Conservation (phyloP, 192 early-diverging fungal species). For the Podila verticillata region DNA sequence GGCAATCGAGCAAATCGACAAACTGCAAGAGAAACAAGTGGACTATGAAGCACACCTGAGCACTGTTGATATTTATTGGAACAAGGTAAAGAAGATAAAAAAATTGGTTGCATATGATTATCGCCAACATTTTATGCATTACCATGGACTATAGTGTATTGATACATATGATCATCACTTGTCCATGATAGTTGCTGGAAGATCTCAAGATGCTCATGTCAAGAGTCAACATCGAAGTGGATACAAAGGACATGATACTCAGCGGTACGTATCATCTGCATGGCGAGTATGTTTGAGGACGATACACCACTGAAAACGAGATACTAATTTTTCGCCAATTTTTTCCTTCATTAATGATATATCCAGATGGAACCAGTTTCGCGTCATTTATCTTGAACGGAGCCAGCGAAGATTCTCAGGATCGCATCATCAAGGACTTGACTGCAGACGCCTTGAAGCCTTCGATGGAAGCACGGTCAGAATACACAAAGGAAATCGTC, state of each 20-base stretch:
- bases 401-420: constrained; percentile 4
- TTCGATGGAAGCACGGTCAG: constrained; percentile 17
- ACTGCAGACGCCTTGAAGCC: constrained; percentile 18
- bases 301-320: too few species aligned
- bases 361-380: constrained; percentile 25
- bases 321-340: not conserved
- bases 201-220: constrained; percentile 39
- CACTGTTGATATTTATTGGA: constrained; percentile 62
- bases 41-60: constrained; percentile 61
- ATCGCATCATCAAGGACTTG: constrained; percentile 12
- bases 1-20: constrained; percentile 53
- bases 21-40: constrained; percentile 59
- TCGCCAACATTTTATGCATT: too few species aligned
- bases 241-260: constrained; percentile 26
- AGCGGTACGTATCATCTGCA: constrained; percentile 11
- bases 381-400: constrained; percentile 28
- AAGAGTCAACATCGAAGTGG: constrained; percentile 28
- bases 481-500: constrained; percentile 41
- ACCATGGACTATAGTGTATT: too few species aligned
- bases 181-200: constrained; percentile 21
- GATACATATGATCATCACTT: not conserved
- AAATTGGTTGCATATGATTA: too few species aligned
- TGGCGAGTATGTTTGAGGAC: not conserved
- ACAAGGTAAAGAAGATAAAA: constrained; percentile 53
- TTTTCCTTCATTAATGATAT: not conserved